These are phyloP conservation scores for Colletotrichum sp. DNA, from an alignment of 2,329 filamentous ascomycete species.

Conservation along the genomic window DNA sequence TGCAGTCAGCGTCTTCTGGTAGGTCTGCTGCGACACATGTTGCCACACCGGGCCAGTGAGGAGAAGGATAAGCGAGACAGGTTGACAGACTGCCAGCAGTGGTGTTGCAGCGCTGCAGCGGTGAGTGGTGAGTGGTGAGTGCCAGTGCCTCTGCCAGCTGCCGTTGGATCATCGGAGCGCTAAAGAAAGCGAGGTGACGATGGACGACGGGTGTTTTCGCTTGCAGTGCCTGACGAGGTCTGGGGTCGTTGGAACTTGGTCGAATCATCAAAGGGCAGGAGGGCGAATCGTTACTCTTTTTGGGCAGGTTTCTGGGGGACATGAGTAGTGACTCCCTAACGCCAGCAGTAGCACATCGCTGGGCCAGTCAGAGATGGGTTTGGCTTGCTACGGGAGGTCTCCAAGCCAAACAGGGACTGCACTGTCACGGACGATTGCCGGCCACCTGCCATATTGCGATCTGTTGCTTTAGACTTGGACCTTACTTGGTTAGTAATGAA, in stretches of 20 bases:
- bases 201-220: background rate
- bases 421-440: background rate
- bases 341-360: background rate
- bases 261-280: background rate
- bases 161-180: slow-evolving; percentile 11
- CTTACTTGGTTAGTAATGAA: background rate
- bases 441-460: slow-evolving; percentile 4
- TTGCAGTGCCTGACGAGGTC: background rate
- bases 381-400: background rate
- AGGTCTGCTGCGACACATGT: background rate
- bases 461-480: background rate
- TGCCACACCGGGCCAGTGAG: slow-evolving; percentile 6
- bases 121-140: background rate
- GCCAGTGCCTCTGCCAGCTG: background rate
- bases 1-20: background rate
- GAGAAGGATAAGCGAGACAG: background rate
- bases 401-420: background rate
- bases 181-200: slow-evolving; percentile 8
- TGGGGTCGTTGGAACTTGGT: background rate
- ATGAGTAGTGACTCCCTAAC: background rate
- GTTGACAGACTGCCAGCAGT: background rate
- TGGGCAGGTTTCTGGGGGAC: background rate
- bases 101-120: background rate
- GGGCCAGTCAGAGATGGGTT: background rate
- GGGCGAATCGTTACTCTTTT: background rate